These are phyloP conservation scores for Nosema muscidifuracis DNA, from an alignment of 371 early-diverging fungal species.

Conservation along the genomic window DNA sequence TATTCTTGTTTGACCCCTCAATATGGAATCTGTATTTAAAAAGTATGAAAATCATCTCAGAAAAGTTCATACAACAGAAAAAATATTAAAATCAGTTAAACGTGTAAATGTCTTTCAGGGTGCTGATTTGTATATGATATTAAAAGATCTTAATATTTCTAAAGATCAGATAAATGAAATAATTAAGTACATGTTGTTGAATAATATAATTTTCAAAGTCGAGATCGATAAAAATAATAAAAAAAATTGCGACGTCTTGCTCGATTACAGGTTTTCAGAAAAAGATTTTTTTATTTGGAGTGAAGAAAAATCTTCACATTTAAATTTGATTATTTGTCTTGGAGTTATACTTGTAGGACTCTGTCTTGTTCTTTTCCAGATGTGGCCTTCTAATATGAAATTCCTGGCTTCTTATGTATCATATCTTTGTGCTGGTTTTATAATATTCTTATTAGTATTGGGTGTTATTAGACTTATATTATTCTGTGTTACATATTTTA, in stretches of 20 bases:
- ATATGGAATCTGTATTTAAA: slow-evolving; percentile 8
- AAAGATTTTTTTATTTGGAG: slow-evolving; percentile 81
- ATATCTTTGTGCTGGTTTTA: slow-evolving; percentile 69
- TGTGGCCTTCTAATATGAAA: slow-evolving; percentile 81
- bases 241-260: slow-evolving; percentile 39
- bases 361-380: slow-evolving; percentile 86
- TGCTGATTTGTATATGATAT: slow-evolving; percentile 32
- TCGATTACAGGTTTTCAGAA: slow-evolving; percentile 45
- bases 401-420: slow-evolving; percentile 76
- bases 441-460: slow-evolving; percentile 78
- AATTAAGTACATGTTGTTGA: slow-evolving; percentile 45
- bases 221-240: slow-evolving; percentile 25
- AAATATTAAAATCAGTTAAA: slow-evolving; percentile 49
- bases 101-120: slow-evolving; percentile 55
- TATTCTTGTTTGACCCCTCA: too few relatives aligned
- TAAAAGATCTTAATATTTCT: slow-evolving; percentile 28
- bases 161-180: slow-evolving; percentile 29
- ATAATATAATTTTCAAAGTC: slow-evolving; percentile 51
- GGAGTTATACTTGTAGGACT: slow-evolving; percentile 71
- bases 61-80: slow-evolving; percentile 45
- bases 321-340: slow-evolving; percentile 69
- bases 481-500: slow-evolving; percentile 71
- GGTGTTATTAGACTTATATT: slow-evolving; percentile 79
- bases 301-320: slow-evolving; percentile 75
- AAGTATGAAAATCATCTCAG: slow-evolving; percentile 36